These are phyloP conservation scores for Capsicum pubescens DNA, from an alignment of 257 asterid genomes.

Conservation along the genomic window DNA sequence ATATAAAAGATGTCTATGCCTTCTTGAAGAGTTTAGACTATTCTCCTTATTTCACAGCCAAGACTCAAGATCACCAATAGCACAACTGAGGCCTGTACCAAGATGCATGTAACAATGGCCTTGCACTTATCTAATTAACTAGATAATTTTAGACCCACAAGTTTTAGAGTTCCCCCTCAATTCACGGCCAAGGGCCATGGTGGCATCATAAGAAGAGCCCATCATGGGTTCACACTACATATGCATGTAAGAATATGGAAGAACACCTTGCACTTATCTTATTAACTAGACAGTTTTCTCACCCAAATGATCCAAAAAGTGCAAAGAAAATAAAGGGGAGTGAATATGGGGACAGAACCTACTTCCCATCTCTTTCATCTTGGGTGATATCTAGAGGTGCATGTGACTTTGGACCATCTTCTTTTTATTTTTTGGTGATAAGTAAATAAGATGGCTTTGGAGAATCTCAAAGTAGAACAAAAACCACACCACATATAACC, in stretches of 20 bases:
- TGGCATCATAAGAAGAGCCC: background rate
- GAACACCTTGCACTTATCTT: background rate
- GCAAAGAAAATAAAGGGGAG: background rate
- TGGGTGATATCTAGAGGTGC: background rate
- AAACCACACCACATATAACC: background rate
- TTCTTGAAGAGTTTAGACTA: background rate
- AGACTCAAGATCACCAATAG: background rate
- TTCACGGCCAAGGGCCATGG: background rate
- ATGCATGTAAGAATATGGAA: background rate
- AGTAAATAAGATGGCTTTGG: background rate
- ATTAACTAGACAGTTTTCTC: background rate
- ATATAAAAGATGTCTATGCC: background rate
- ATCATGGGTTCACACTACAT: background rate
- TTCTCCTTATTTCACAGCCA: background rate
- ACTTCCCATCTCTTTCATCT: background rate
- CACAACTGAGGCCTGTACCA: background rate
- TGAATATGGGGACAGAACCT: background rate
- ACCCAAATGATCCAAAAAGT: background rate
- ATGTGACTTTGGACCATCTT: background rate
- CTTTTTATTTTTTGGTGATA: background rate
- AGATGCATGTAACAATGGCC: slow-evolving; percentile 7
- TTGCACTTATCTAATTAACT: background rate
- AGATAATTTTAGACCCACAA: background rate
- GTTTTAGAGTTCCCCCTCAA: background rate
- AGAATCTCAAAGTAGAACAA: background rate